Percentiles rank a stretch among this genome's conserved stretches.
Evolutionary conservation across 257 asterid species (phyloP).

Genomic region (Scutellaria barbata): DNA sequence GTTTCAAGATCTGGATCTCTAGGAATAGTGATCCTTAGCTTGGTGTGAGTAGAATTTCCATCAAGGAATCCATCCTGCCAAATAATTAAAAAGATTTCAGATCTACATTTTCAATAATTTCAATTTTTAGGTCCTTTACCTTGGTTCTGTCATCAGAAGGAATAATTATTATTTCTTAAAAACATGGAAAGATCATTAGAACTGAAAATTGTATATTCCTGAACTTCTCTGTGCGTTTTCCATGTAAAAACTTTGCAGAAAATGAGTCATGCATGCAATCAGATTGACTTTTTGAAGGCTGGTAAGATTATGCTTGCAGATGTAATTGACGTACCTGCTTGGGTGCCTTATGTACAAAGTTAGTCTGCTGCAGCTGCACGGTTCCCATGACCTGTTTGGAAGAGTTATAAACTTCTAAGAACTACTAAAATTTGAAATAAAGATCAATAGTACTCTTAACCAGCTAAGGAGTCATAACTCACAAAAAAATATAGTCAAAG

Average conservation of each 20-base stretch:
- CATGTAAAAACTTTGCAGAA: background rate
- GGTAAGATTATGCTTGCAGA: slow-evolving; percentile 2
- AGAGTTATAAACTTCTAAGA: slow-evolving; percentile 32
- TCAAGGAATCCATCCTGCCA: slow-evolving; percentile 62
- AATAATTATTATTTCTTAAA: no score
- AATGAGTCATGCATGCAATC: background rate
- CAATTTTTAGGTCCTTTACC: background rate
- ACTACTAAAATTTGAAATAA: slow-evolving; percentile 11
- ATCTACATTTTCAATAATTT: slow-evolving; percentile 3
- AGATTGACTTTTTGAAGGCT: background rate
- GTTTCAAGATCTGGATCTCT: slow-evolving; percentile 86
- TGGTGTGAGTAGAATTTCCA: slow-evolving; percentile 44
- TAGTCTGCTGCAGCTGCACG: slow-evolving; percentile 65
- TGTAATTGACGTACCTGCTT: slow-evolving; percentile 61
- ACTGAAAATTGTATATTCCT: background rate
- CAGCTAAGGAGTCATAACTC: background rate
- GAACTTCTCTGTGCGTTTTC: background rate
- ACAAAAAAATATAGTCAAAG: background rate
- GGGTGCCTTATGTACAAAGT: slow-evolving; percentile 74
- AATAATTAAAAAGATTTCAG: slow-evolving; percentile 30
- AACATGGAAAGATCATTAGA: background rate
- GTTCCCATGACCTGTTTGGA: slow-evolving; percentile 63
- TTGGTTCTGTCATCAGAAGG: slow-evolving; percentile 19
- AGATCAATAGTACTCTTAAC: background rate
- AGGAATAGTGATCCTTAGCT: slow-evolving; percentile 76